Evolutionary conservation across 495 filamentous ascomycete genomes (phyloP).

Genomic region (Daldinia bambusicola): DNA sequence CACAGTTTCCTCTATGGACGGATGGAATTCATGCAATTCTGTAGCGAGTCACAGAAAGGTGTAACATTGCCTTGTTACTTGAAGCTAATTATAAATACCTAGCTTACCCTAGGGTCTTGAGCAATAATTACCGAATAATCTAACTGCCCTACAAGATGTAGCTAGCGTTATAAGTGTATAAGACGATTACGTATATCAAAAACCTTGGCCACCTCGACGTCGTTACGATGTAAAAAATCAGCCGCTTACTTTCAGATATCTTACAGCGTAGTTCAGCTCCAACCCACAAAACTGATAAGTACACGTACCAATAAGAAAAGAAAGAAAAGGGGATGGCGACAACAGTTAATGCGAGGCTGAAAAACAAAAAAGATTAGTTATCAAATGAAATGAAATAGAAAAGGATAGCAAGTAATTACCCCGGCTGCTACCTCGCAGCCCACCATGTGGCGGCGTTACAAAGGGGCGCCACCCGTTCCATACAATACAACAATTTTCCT

Average conservation of each 20-base stretch:
- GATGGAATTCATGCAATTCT: background rate
- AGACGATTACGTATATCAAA: background rate
- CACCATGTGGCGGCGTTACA: conserved; percentile 11
- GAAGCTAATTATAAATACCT: conserved; percentile 1
- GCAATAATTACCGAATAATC: no score
- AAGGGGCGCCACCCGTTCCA: background rate
- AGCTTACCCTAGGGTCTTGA: background rate
- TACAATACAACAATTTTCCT: no score
- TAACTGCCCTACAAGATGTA: no score
- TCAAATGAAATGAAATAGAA: background rate
- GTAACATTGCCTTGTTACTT: background rate
- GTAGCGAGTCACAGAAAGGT: background rate
- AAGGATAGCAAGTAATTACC: background rate
- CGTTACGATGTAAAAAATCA: no score
- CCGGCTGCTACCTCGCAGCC: background rate
- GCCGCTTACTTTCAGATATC: no score
- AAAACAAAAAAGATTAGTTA: background rate
- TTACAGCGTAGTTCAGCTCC: background rate
- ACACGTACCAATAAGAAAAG: background rate
- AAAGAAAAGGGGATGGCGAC: background rate
- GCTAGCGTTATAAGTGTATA: background rate
- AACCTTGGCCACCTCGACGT: background rate
- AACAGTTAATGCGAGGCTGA: conserved; percentile 31
- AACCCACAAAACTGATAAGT: background rate
- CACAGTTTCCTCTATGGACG: conserved; percentile 12